Evolutionary conservation across 2,329 filamentous ascomycete genomes (phyloP), one percentile per base, ranked within the genome.

Genomic region (Nemania abortiva): DNA sequence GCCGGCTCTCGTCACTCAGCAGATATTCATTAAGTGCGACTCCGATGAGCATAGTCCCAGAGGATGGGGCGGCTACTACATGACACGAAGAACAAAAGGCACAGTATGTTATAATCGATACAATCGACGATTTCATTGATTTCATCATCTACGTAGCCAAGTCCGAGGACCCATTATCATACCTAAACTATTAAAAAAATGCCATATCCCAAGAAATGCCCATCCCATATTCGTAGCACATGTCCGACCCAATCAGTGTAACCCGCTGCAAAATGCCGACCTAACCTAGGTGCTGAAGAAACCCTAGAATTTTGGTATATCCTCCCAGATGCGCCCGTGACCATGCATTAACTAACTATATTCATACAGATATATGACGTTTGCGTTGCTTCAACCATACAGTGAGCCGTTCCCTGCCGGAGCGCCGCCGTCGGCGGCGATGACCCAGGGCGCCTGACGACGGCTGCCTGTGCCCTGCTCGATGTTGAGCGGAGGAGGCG

Each of bases 361-460:
- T 63, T 69, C 57, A 29, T 69, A 71, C 66, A 71, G n/a, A 54
- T 31, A 10, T 39, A 18, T 18, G 20, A 9, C 22, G 37, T 34
- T 11, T 24, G 52, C 42, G 75, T 9, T 5, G 31, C 31, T 34
- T 9, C 58, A 77, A n/a, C 80, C 81, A 42, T 80, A 82, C 0
- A 83, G 67, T 1, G 72, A 71, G 60, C 78, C 81, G 68, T 81
- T 80, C 27, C 81, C 80, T 2, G 78, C 81, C 2, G 68, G 68
- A 18, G 82, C 74, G 2, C 80, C 77, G n/a, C 77, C 72, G 1
- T 82, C 79, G 34, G 65, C 34, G 7, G 49, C 31, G n/a, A n/a
- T n/a, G 11, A 63, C 22, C 55, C 66, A 64, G 20, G 66, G 53
- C 10, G 20, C 42, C 18, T 60, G 49, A 42, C 64, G 56, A 20